phyloP scores from a whole-genome alignment of 2,329 filamentous ascomycete species.

The Fusarium sp. region DNA sequence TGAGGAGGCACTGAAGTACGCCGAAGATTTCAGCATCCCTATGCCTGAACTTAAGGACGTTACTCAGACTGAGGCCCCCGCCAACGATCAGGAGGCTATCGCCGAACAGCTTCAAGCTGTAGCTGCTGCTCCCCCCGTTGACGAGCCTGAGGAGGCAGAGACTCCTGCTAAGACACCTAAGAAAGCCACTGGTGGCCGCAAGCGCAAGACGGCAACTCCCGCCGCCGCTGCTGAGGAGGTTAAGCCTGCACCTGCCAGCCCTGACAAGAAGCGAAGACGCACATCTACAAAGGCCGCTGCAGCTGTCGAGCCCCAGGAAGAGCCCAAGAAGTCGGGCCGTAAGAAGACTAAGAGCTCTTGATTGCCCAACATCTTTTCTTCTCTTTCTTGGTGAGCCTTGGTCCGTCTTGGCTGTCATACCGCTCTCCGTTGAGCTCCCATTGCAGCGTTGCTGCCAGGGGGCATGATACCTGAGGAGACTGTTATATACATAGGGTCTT shows the following conservation, averaged over 20 bases:
- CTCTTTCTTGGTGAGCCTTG: constrained; percentile 35
- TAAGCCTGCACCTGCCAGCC: constrained; percentile 63
- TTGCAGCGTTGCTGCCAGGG: constrained; percentile 12
- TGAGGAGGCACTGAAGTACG: constrained; percentile 70
- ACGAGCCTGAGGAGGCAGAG: constrained; percentile 59
- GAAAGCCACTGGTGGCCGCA: constrained; percentile 64
- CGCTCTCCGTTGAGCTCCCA: constrained; percentile 39
- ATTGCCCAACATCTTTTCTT: constrained; percentile 34
- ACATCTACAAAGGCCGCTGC: constrained; percentile 65
- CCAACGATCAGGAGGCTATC: constrained; percentile 68
- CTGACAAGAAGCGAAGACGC: constrained; percentile 74
- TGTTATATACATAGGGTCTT: constrained; percentile 38
- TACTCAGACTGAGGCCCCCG: constrained; percentile 48
- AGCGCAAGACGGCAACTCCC: constrained; percentile 68
- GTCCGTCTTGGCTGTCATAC: constrained; percentile 21
- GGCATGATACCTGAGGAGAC: constrained; percentile 46
- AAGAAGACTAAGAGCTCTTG: constrained; percentile 67
- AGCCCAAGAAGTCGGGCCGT: constrained; percentile 70
- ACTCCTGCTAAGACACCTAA: constrained; percentile 69
- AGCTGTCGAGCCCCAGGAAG: constrained; percentile 65
- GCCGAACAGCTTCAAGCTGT: constrained; percentile 69
- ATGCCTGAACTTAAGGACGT: constrained; percentile 64
- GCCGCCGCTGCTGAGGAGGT: constrained; percentile 56
- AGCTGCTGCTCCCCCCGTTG: constrained; percentile 50
- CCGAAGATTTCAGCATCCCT: constrained; percentile 68